Evolutionary conservation across 805 yeast species (phyloP).

Genomic region (Saccharomycopsis sp.): DNA sequence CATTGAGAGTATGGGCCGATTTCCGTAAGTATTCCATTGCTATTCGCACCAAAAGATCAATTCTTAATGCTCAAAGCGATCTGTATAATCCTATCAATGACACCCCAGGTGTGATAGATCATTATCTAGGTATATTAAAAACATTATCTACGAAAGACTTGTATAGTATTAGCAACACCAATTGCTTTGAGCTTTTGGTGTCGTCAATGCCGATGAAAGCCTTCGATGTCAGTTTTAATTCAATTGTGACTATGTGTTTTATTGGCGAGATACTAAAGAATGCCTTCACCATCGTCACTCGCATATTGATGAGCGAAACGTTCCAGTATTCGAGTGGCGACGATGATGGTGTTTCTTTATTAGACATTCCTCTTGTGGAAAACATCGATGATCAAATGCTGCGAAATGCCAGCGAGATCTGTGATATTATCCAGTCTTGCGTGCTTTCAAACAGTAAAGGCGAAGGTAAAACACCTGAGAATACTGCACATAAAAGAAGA

Average conservation of each 20-base stretch:
- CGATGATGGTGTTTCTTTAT: conserved; percentile 11
- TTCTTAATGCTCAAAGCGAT: conserved; percentile 19
- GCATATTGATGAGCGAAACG: conserved; percentile 12
- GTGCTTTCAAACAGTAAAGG: background rate
- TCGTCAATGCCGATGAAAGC: conserved; percentile 43
- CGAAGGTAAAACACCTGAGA: background rate
- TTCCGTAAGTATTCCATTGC: conserved; percentile 26
- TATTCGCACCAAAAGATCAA: conserved; percentile 23
- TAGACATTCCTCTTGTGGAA: conserved; percentile 25
- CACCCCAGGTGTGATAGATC: conserved; percentile 22
- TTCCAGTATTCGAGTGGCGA: conserved; percentile 14
- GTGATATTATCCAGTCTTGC: background rate
- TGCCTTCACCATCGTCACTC: conserved; percentile 23
- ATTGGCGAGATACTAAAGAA: conserved; percentile 48
- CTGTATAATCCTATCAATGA: conserved; percentile 14
- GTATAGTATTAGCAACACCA: conserved; percentile 35
- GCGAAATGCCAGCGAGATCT: background rate
- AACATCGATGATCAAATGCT: conserved; percentile 26
- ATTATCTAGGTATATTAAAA: conserved; percentile 30
- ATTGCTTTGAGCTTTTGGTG: conserved; percentile 49
- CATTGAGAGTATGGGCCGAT: conserved; percentile 46
- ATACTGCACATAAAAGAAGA: background rate
- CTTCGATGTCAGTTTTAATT: conserved; percentile 39
- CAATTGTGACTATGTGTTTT: conserved; percentile 43
- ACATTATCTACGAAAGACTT: conserved; percentile 31